phyloP scores from a whole-genome alignment of 306 rosid genomes.

The Ceratonia siliqua region DNA sequence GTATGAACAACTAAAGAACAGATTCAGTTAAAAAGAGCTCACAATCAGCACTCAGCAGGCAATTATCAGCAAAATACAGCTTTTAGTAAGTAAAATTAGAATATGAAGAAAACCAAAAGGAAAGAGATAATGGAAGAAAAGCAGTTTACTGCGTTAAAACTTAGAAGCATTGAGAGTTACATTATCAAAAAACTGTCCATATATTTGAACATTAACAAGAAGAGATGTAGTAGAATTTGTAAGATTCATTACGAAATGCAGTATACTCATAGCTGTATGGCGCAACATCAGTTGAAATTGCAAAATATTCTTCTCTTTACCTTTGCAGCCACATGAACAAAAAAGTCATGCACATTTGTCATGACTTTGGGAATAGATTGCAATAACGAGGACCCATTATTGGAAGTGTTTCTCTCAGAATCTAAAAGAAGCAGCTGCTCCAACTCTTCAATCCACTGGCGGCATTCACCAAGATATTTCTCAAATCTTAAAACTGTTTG shows the following conservation, averaged over 20 bases:
- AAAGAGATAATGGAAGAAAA: not conserved
- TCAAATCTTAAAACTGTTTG: conserved; percentile 87
- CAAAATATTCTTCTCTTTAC: conserved; percentile 39
- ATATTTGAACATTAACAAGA: conserved; percentile 10
- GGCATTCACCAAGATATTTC: conserved; percentile 71
- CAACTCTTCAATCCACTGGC: conserved; percentile 86
- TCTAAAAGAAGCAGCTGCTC: conserved; percentile 76
- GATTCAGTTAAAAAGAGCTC: not conserved
- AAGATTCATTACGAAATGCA: conserved; percentile 2
- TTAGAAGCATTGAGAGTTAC: conserved; percentile 3
- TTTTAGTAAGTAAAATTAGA: not conserved
- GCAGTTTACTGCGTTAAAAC: not conserved
- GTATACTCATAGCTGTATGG: conserved; percentile 11
- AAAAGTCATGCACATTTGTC: conserved; percentile 86
- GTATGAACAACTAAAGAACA: not conserved
- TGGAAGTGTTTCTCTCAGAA: conserved; percentile 58
- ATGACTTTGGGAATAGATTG: conserved; percentile 89
- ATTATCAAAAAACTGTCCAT: not conserved
- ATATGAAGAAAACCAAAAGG: not conserved
- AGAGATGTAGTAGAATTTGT: not conserved
- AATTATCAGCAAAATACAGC: no score
- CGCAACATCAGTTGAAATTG: conserved; percentile 7
- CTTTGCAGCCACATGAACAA: conserved; percentile 93
- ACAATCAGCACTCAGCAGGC: not conserved
- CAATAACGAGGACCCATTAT: conserved; percentile 58